Evolutionary conservation across 768 basidiomycete species (phyloP), one percentile per base, ranked within the genome.

Genomic region (Pleurotus cornucopiae): DNA sequence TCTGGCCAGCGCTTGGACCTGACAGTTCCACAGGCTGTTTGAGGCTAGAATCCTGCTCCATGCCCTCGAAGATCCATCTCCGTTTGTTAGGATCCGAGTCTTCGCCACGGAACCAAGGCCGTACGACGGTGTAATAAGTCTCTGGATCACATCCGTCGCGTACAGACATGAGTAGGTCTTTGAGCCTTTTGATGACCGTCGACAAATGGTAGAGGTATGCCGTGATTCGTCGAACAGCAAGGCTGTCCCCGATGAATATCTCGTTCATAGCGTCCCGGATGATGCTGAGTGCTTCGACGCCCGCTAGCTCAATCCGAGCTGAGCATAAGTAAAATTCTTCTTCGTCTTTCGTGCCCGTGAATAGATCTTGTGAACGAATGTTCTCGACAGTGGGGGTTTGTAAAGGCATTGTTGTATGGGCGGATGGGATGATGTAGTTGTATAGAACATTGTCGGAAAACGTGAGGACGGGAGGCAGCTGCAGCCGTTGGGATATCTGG

Each of bases 381-480:
- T 91, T 86, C 54, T 84, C 71, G 4, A 81, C 69, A 26, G 79
- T 73, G 1, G 78, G 82, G 30, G 71, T 72, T 14, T 71, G 75
- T 65, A 61, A 57, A 71, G 67, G 57, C 62, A 61, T 30, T 63
- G 26, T 61, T 18, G 47, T 47, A 58, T 60, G 67, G 30, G 54
- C 76, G 56, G 63, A 76, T 71, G 57, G 69, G 53, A 67, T 74
- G 58, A 65, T 53, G 86, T 88, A 91, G 67, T 96, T 96, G 72
- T 94, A 97, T 23, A 97, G 79, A 6, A 97, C 94, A 25, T 87
- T 88, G 67, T 96, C 94, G 7, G 94, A 87, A 66, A 94, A 97
- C 3, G 94, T 97, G 56, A 94, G 77, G 40, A 96, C 76, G 0
- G 95, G 93, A 0, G 95, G 94, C 1, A 97, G 73, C 54, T 89